A percentile compares a stretch with the other conserved stretches of the same genome.
phyloP scores from a whole-genome alignment of 2,329 filamentous ascomycete species.

The Harringtonia aguacate region DNA sequence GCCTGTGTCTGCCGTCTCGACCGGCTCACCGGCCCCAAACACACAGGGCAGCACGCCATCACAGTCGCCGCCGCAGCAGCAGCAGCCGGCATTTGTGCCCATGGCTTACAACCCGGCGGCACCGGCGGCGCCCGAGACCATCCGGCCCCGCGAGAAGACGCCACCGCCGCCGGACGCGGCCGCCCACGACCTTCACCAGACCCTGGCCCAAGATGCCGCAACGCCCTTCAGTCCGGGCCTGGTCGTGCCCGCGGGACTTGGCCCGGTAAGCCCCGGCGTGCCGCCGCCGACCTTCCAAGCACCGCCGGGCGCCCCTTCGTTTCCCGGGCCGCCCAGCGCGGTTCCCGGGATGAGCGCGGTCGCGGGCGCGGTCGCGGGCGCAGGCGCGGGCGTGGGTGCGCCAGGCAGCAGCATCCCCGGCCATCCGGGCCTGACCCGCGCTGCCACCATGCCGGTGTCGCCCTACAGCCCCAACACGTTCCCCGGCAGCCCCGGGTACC shows the following conservation, averaged over 20 bases:
- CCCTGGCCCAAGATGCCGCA: conserved; percentile 43
- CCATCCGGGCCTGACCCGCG: conserved; percentile 32
- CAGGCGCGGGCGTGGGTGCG: too few species aligned
- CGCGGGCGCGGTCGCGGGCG: neutral
- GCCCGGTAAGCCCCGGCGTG: conserved; percentile 28
- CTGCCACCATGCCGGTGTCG: conserved; percentile 38
- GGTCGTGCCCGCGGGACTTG: conserved; percentile 33
- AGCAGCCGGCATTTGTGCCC: conserved; percentile 38
- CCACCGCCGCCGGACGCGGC: conserved; percentile 61
- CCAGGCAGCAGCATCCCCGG: conserved; percentile 25
- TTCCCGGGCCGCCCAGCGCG: conserved; percentile 32
- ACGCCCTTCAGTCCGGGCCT: conserved; percentile 43
- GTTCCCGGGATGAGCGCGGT: conserved; percentile 22
- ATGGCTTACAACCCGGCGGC: conserved; percentile 74
- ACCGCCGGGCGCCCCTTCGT: conserved; percentile 26
- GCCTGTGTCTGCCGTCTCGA: conserved; percentile 15
- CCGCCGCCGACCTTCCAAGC: conserved; percentile 23
- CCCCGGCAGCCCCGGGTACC: conserved; percentile 31
- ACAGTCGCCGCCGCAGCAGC: neutral
- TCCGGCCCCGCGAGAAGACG: conserved; percentile 68
- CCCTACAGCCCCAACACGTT: conserved; percentile 19
- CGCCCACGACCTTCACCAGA: conserved; percentile 44
- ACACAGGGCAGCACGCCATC: neutral
- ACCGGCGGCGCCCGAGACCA: conserved; percentile 61
- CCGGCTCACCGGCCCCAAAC: neutral